Evolutionary conservation across 345 rosid genomes (phyloP).

Genomic region (Rhizophora mangle): DNA sequence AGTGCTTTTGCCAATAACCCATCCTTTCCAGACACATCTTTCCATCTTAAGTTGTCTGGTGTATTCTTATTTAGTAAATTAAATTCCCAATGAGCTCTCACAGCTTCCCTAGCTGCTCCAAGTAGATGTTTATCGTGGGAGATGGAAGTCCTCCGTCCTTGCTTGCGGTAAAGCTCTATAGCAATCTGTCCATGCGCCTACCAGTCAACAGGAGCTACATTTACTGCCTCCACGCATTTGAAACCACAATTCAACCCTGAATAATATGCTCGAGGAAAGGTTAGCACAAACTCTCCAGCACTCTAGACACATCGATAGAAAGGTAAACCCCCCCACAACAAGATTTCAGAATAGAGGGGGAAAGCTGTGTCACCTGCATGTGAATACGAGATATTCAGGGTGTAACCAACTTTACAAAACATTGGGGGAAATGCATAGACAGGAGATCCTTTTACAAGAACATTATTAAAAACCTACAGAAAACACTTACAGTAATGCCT

Average conservation of each 20-base stretch:
- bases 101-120: conserved; percentile 99
- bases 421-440: neutral
- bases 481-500: neutral
- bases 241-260: conserved; percentile 94
- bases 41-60: conserved; percentile 80
- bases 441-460: neutral
- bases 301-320: conserved; percentile 88
- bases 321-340: conserved; percentile 93
- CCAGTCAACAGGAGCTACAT: conserved; percentile 99
- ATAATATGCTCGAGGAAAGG: conserved; percentile 99
- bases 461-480: too few species aligned
- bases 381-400: conserved; percentile 7
- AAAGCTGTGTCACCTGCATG: conserved; percentile 93
- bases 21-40: conserved; percentile 74
- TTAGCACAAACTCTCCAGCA: conserved; percentile 91
- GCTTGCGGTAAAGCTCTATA: conserved; percentile 77
- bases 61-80: conserved; percentile 75
- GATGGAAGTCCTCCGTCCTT: conserved; percentile 90
- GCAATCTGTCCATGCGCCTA: conserved; percentile 96
- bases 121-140: conserved; percentile 96
- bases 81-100: conserved; percentile 94
- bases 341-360: conserved; percentile 85
- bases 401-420: neutral
- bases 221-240: conserved; percentile 99
- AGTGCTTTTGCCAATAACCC: conserved; percentile 78